Evolutionary conservation across 2,329 filamentous ascomycete genomes (phyloP).

Genomic region (Fusarium equiseti): DNA sequence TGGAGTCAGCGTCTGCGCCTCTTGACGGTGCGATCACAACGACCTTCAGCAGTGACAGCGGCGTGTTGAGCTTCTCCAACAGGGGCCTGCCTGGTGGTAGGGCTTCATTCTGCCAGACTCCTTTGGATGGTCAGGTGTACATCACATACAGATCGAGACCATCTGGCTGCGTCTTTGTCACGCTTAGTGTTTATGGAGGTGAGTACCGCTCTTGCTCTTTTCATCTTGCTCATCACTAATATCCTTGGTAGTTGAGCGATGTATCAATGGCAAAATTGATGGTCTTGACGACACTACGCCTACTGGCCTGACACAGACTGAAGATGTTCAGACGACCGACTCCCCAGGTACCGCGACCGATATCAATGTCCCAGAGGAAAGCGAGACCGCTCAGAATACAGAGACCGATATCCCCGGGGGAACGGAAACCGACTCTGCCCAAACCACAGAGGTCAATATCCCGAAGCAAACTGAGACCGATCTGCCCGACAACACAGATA

Average conservation of each 20-base stretch:
- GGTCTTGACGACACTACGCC: not conserved
- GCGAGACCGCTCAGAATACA: not conserved
- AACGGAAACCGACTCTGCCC: rapidly evolving
- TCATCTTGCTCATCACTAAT: not conserved
- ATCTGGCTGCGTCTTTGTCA: not conserved
- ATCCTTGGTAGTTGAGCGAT: not conserved
- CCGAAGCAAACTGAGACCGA: not conserved
- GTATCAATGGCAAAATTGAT: not conserved
- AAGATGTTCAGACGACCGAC: not conserved
- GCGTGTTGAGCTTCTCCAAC: not conserved
- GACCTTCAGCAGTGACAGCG: not conserved
- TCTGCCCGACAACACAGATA: not conserved
- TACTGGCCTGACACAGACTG: rapidly evolving
- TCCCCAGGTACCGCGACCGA: not conserved
- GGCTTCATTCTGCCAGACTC: constrained; percentile 3
- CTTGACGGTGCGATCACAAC: not conserved
- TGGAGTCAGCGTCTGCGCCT: not conserved
- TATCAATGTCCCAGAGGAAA: rapidly evolving
- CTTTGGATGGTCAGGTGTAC: constrained; percentile 6
- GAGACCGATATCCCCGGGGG: not conserved
- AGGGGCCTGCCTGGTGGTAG: not conserved
- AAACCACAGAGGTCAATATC: rapidly evolving
- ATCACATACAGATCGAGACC: constrained; percentile 1
- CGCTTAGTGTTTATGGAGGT: not conserved
- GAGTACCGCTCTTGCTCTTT: rapidly evolving